Base-by-base conservation (phyloP, 352 stramenopile species). In the Globisporangium viniferum region DNA sequence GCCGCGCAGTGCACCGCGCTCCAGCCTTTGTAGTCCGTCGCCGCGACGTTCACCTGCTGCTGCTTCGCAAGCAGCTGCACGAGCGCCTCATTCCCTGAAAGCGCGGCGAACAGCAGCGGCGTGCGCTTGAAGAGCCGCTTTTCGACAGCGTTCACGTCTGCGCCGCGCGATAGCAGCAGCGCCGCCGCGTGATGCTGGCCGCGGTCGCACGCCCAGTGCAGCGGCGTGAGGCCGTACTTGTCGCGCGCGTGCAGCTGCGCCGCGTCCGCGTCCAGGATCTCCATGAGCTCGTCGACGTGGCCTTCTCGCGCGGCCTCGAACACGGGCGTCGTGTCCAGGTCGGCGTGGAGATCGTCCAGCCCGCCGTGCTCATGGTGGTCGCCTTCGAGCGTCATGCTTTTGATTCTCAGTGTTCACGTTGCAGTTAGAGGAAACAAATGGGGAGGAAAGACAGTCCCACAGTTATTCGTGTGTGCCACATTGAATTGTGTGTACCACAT, bases 131-230 rank as follows among this genome's bases (percentile, higher is more conserved):
- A 93, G 57, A 90, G 74, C 3, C 83, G 82, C 62, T 76, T 78
- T 70, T 93, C 86, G 39, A 91, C 68, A 14, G 66, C 78, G 51
- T 91, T 76, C 3, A 74, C 77, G 58, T 92, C 75, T 5, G 76
- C 77, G 8, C 79, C 76, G 46, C 68, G 24, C 22, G 66, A 67
- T 3, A 93, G 63, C 35, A 93, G 70, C 27, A 81, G 67, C 22
- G 59, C 35, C 6, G 70, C 73, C 6, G 70, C 64, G 2, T 41
- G 71, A 1, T 59, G 59, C n/a, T 91, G 66, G 10, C 77, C 82
- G 27, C 81, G 75, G 35, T 93, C 86, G 33, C 80, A 82, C 10
- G 83, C 80, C 86, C 86, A 93, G 73, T 93, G 83, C 65, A 93
- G 70, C 35, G 82, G 69, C 39, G 83, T 91, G 66, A 93, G 75